These are phyloP conservation scores for Hanseniaspora uvarum DNA, from an alignment of 1,139 yeast species.

Conservation along the genomic window DNA sequence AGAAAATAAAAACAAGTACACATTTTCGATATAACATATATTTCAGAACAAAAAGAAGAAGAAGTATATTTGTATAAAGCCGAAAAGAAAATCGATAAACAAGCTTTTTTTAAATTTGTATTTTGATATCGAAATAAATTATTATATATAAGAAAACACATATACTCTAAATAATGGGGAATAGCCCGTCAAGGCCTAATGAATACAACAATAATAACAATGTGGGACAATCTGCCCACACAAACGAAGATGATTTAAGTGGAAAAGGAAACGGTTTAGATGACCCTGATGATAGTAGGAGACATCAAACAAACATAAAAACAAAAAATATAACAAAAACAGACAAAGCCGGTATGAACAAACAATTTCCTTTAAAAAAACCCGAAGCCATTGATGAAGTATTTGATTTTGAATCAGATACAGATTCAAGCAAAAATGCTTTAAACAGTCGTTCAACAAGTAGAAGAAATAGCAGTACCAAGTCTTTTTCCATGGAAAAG, in stretches of 20 bases:
- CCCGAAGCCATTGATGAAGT: slow-evolving; percentile 11
- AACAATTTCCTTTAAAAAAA: slow-evolving; percentile 1
- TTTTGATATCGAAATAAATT: not conserved
- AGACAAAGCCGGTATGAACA: slow-evolving; percentile 19
- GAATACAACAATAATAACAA: slow-evolving; percentile 35
- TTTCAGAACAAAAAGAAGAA: too few species aligned
- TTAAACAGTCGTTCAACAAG: not conserved
- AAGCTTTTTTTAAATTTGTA: not conserved
- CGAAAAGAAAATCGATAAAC: too few species aligned
- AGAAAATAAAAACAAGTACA: too few species aligned
- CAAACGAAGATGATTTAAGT: slow-evolving; percentile 24
- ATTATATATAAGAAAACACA: not conserved
- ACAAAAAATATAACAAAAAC: slow-evolving; percentile 23
- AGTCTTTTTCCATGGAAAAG: not conserved
- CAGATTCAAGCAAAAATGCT: not conserved
- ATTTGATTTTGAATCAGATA: slow-evolving; percentile 15
- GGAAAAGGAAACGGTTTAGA: slow-evolving; percentile 30
- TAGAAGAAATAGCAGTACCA: slow-evolving; percentile 10
- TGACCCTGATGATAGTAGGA: slow-evolving; percentile 34
- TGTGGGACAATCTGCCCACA: slow-evolving; percentile 50
- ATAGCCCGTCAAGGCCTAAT: slow-evolving; percentile 32
- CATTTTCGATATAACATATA: too few species aligned
- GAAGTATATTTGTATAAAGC: too few species aligned
- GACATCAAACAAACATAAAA: not conserved
- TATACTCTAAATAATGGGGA: slow-evolving; percentile 23